Conservation (phyloP, 139 green algal species). For the Edaphochlamys debaryana region DNA sequence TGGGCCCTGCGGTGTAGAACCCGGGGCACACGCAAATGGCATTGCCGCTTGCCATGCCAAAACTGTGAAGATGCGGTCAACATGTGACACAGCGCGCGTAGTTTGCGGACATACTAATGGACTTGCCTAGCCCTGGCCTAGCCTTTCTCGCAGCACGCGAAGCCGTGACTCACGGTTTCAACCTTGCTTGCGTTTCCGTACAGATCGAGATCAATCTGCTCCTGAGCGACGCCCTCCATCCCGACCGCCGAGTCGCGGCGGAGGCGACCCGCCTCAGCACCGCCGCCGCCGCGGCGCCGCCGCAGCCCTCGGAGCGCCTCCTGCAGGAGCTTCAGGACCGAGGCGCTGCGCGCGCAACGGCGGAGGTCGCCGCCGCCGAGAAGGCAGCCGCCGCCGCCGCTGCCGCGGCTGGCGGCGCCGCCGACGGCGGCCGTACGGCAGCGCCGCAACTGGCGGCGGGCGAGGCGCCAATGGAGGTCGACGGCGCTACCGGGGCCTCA, state of each 20-base stretch:
- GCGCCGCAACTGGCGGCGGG: background rate
- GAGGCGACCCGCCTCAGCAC: too few species aligned
- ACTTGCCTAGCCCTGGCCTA: too few species aligned
- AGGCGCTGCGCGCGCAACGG: background rate
- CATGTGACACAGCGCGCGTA: too few species aligned
- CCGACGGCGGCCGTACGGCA: background rate
- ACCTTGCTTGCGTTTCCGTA: too few species aligned
- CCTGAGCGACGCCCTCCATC: conserved; percentile 62
- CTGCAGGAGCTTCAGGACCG: conserved; percentile 9
- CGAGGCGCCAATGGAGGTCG: background rate
- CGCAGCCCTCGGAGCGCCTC: conserved; percentile 5
- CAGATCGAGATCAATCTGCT: conserved; percentile 64
- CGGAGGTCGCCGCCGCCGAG: conserved; percentile 21
- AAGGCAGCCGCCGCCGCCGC: background rate
- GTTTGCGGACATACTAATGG: too few species aligned
- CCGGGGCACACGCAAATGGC: too few species aligned
- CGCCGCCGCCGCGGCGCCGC: background rate
- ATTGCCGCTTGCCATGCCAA: too few species aligned
- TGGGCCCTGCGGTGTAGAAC: too few species aligned
- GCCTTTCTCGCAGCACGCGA: background rate
- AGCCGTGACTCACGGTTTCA: too few species aligned
- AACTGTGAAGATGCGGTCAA: too few species aligned
- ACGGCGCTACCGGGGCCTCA: background rate
- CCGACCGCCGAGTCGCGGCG: conserved; percentile 14
- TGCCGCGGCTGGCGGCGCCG: background rate